phyloP scores from a whole-genome alignment of 306 rosid species.

The Inga oerstediana region DNA sequence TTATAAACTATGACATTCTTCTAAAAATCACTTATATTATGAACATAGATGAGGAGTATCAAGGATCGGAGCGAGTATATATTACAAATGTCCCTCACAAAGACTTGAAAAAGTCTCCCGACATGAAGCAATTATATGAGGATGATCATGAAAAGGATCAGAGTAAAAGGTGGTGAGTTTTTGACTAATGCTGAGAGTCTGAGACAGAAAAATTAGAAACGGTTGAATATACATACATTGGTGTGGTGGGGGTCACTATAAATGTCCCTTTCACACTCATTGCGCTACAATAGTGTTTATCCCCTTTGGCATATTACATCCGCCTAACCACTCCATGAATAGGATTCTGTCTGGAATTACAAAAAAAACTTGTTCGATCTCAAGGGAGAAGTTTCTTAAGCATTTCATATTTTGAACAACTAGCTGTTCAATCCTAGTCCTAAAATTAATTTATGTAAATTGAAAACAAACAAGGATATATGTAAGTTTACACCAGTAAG shows the following conservation, averaged over 20 bases:
- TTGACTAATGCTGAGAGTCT: background rate
- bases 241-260: slow-evolving; percentile 29
- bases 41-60: no score
- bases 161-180: background rate
- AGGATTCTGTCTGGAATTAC: background rate
- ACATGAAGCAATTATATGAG: background rate
- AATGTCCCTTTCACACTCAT: slow-evolving; percentile 29
- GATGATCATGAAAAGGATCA: background rate
- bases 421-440: background rate
- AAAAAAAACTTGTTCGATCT: background rate
- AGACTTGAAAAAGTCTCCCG: background rate
- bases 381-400: slow-evolving; percentile 24
- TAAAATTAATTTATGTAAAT: background rate
- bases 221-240: background rate
- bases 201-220: background rate
- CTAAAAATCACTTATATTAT: no score
- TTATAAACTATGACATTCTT: no score
- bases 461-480: background rate
- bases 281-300: slow-evolving; percentile 1
- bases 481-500: background rate
- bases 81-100: background rate
- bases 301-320: background rate
- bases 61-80: no score
- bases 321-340: slow-evolving; percentile 1
- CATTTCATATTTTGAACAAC: slow-evolving; percentile 28